These are phyloP conservation scores for Polytolypa hystricis DNA, from an alignment of 2,329 filamentous ascomycete species.

Conservation along the genomic window DNA sequence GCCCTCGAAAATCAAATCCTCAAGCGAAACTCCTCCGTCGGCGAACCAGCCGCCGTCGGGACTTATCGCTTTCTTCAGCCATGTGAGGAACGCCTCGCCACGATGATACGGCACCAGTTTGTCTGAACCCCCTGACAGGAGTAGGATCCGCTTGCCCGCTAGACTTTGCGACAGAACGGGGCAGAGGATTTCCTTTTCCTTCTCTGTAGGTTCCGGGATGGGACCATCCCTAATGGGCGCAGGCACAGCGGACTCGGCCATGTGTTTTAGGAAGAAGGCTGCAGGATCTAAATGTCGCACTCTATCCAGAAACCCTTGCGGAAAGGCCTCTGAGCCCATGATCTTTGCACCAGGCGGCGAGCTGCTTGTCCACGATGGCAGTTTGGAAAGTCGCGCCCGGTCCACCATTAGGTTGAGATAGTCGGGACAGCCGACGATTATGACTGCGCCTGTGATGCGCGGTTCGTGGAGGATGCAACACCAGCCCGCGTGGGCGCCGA, in stretches of 20 bases:
- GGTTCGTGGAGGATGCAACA: constrained; percentile 68
- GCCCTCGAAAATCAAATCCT: constrained; percentile 46
- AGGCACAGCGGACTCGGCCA: constrained; percentile 15
- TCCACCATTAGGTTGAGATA: constrained; percentile 70
- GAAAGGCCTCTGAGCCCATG: constrained; percentile 68
- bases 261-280: constrained; percentile 54
- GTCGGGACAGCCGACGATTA: constrained; percentile 83
- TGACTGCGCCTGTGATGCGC: constrained; percentile 64
- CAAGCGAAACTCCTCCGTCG: constrained; percentile 41
- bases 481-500: constrained; percentile 85
- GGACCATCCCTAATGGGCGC: constrained; percentile 20
- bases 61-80: constrained; percentile 39
- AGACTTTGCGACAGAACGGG: constrained; percentile 32
- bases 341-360: constrained; percentile 52
- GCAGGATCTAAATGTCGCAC: constrained; percentile 63
- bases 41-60: constrained; percentile 38
- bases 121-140: constrained; percentile 44
- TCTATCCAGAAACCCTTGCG: constrained; percentile 51
- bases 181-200: constrained; percentile 33
- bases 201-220: constrained; percentile 28
- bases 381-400: constrained; percentile 61
- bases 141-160: constrained; percentile 44
- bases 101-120: constrained; percentile 51
- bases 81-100: constrained; percentile 45
- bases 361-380: constrained; percentile 47